Percentiles rank a stretch among this genome's conserved stretches.
Evolutionary conservation across 768 basidiomycete species (phyloP).

Genomic region (Psilocybe cubensis): DNA sequence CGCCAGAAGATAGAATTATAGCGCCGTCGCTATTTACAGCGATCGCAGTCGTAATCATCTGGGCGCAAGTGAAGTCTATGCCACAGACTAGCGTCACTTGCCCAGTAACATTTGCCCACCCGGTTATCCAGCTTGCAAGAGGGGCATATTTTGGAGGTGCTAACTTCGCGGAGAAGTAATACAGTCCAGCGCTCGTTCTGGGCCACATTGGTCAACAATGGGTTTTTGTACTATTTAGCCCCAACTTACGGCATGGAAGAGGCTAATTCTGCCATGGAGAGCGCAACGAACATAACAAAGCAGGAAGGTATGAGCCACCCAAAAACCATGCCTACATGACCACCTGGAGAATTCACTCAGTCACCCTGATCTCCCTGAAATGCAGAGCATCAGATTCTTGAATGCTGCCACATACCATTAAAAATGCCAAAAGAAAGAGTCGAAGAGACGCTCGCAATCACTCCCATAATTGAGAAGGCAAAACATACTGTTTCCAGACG

Average conservation of each 20-base stretch:
- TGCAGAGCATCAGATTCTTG: neutral
- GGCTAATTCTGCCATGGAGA: conserved; percentile 73
- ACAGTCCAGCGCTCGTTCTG: conserved; percentile 79
- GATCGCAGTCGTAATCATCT: conserved; percentile 78
- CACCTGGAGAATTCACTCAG: conserved; percentile 43
- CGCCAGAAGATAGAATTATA: conserved; percentile 53
- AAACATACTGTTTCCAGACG: conserved; percentile 68
- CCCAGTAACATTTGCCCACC: conserved; percentile 78
- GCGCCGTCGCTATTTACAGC: conserved; percentile 60
- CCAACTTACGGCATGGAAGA: conserved; percentile 75
- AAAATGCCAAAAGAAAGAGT: conserved; percentile 66
- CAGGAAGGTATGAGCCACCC: conserved; percentile 76
- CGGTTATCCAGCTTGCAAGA: conserved; percentile 39
- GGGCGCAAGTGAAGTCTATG: conserved; percentile 78
- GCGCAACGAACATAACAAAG: conserved; percentile 69
- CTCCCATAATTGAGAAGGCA: conserved; percentile 74
- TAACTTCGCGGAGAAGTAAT: conserved; percentile 79
- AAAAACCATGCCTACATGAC: conserved; percentile 78
- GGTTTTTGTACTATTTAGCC: neutral
- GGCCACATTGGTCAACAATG: neutral
- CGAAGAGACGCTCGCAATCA: conserved; percentile 69
- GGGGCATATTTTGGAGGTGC: conserved; percentile 65
- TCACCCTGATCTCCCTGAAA: neutral
- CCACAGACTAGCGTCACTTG: conserved; percentile 68
- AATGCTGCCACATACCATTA: conserved; percentile 46